These are phyloP conservation scores for Cynanchum wilfordii DNA, from an alignment of 257 asterid genomes.

Conservation along the genomic window DNA sequence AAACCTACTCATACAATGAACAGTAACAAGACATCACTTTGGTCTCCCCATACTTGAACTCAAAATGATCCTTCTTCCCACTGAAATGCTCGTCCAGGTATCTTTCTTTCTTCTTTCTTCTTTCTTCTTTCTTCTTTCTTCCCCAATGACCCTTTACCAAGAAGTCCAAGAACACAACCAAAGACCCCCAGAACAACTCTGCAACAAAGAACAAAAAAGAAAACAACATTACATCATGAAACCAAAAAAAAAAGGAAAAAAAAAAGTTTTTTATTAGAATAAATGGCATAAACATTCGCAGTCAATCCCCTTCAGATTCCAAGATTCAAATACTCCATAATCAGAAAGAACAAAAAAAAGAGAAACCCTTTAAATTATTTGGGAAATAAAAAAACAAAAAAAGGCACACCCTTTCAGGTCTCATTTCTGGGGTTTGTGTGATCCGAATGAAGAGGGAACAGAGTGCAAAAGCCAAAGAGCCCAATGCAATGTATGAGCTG, in stretches of 20 bases:
- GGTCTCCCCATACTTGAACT: neutral
- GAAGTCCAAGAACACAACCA: neutral
- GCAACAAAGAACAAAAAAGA: neutral
- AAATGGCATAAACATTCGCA: neutral
- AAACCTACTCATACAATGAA: conserved; percentile 5
- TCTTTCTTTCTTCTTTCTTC: neutral
- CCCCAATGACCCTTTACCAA: neutral
- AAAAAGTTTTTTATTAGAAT: neutral
- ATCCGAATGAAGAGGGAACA: neutral
- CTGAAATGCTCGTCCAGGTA: neutral
- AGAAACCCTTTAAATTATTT: neutral
- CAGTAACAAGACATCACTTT: neutral
- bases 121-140: neutral
- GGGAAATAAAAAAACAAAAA: no score
- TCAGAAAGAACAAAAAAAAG: neutral
- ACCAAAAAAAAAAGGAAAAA: neutral
- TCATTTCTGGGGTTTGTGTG: neutral
- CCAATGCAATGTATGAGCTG: neutral
- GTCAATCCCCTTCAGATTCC: conserved; percentile 8
- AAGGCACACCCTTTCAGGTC: neutral
- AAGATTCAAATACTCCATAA: conserved; percentile 9
- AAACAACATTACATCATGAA: neutral
- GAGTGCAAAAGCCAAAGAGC: neutral
- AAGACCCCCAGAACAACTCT: neutral
- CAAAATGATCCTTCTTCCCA: neutral